Base-by-base conservation (phyloP, 257 asterid species). In the Capsicum baccatum region DNA sequence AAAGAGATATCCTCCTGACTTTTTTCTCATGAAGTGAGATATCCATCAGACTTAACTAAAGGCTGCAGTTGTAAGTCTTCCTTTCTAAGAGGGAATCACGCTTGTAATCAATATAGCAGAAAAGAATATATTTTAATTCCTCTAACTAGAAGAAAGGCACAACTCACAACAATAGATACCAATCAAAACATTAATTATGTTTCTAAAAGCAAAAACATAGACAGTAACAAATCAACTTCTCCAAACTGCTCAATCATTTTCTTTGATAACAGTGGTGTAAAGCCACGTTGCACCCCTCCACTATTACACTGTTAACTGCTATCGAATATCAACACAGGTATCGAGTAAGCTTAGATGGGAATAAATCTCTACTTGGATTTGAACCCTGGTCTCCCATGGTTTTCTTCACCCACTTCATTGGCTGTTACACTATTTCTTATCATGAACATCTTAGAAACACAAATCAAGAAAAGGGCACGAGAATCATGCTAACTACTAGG, bases 91-190 rank as follows among this genome's bases (percentile, higher is more conserved):
- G 15, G 50, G 50, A 68, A 68, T 68, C 14, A 68, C 26, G 15
- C 76, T 3, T 68, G 8, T 68, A 39, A 68, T 15, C 13, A 37
- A 68, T 68, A 8, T 37, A 68, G 14, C 52, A 68, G 37, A 50
- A 68, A 68, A 13, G 7, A 39, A 15, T 14, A 37, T 14, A 37
- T 0, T 35, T 14, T 14, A 35, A 35, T 68, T 68, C 76, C 8
- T 37, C 12, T 37, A 0, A 37, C 76, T 13, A 37, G 76, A 68
- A 68, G 6, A 68, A 68, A 4, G 78, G 54, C 0, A 68, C 54
- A 68, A 68, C 54, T 33, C 47, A 68, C 78, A 68, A 68, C 78
- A 39, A 68, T 8, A 68, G 54, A 68, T 68, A 39, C 54, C 26
- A 68, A 68, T 39, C 13, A 39, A 66, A 39, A 48, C 47, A 39